Evolutionary conservation across 345 rosid species (phyloP).

Genomic region (Carallia brachiata): DNA sequence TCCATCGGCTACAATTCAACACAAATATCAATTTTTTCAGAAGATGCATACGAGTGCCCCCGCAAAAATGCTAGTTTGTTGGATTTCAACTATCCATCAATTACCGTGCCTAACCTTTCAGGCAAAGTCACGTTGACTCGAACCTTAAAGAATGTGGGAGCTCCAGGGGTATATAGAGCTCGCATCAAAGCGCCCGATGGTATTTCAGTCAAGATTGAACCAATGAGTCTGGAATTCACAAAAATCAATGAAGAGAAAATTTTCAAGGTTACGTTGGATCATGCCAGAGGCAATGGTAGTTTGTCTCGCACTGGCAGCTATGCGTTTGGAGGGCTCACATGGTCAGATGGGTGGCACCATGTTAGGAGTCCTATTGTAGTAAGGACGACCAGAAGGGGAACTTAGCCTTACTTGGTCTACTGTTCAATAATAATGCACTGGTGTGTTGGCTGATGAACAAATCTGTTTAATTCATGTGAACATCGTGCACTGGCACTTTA

Average conservation of each 20-base stretch:
- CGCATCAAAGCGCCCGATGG: slow-evolving; percentile 11
- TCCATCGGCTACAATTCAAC: slow-evolving; percentile 16
- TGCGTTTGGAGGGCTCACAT: slow-evolving; percentile 12
- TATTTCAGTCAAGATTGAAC: slow-evolving; percentile 8
- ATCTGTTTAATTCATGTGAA: too few relatives aligned
- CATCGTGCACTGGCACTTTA: too few relatives aligned
- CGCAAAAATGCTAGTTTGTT: not conserved
- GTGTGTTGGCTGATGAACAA: too few relatives aligned
- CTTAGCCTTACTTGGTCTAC: too few relatives aligned
- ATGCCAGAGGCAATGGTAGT: not conserved
- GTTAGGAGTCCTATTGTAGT: slow-evolving; percentile 18
- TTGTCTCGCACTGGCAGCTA: not conserved
- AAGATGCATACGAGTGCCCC: slow-evolving; percentile 10
- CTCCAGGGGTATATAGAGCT: slow-evolving; percentile 7
- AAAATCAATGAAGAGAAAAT: slow-evolving; percentile 14
- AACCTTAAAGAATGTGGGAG: slow-evolving; percentile 21
- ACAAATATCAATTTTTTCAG: slow-evolving; percentile 11
- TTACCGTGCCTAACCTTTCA: slow-evolving; percentile 18
- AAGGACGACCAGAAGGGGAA: not conserved
- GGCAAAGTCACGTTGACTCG: slow-evolving; percentile 14
- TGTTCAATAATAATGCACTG: too few relatives aligned
- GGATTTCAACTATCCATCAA: slow-evolving; percentile 24
- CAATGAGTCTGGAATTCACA: slow-evolving; percentile 6
- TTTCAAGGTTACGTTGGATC: slow-evolving; percentile 4
- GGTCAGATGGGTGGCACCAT: slow-evolving; percentile 22